Percentiles rank a stretch among this genome's conserved stretches.
Evolutionary conservation across 768 basidiomycete genomes (phyloP).

Genomic region (Phanerochaete carnosa): DNA sequence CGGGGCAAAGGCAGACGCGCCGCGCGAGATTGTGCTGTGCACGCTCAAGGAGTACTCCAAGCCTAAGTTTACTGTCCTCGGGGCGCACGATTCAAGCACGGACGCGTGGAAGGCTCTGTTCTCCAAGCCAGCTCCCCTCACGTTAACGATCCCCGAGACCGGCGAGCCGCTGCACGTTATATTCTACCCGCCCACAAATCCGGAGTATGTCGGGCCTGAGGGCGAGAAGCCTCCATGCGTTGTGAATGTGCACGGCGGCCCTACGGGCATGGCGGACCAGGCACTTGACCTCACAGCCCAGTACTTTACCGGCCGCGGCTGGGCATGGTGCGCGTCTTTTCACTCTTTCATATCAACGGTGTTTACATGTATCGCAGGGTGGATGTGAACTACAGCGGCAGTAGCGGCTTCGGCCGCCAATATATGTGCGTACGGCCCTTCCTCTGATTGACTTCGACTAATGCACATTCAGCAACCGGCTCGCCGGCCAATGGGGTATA

Average conservation of each 20-base stretch:
- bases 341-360: neutral
- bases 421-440: constrained; percentile 43
- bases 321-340: constrained; percentile 53
- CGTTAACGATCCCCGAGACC: constrained; percentile 34
- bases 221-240: constrained; percentile 69
- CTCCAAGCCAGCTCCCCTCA: constrained; percentile 47
- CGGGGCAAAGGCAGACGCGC: constrained; percentile 39
- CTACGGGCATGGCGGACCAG: constrained; percentile 47
- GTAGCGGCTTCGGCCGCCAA: constrained; percentile 65
- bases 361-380: constrained; percentile 38
- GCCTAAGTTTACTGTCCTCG: constrained; percentile 21
- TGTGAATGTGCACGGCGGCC: constrained; percentile 68
- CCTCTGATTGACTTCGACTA: neutral
- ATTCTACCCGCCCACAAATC: constrained; percentile 67
- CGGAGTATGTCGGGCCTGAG: constrained; percentile 46
- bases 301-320: constrained; percentile 70
- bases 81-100: constrained; percentile 19
- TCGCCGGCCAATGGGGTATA: constrained; percentile 68
- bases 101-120: constrained; percentile 32
- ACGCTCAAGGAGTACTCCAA: constrained; percentile 22
- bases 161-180: constrained; percentile 53
- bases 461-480: constrained; percentile 36
- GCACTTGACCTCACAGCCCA: constrained; percentile 52
- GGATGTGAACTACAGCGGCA: constrained; percentile 78
- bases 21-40: constrained; percentile 35